Conservation (phyloP, 164 flowering plant genomes). For the Cinnamomum micranthum region DNA sequence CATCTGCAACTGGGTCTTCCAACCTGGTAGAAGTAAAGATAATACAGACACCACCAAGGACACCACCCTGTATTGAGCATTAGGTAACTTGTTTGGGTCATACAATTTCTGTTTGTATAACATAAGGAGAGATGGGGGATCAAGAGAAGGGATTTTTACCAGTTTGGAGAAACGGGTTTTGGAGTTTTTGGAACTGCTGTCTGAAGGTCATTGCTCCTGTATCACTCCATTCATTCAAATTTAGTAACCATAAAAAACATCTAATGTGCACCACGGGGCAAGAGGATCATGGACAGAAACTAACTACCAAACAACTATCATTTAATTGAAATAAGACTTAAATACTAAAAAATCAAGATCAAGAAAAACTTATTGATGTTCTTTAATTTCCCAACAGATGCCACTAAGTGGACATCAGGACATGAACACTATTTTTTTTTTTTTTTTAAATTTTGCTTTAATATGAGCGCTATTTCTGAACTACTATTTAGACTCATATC, state of each 20-base stretch:
- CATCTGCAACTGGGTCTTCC: background rate
- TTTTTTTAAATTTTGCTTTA: too few relatives aligned
- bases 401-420: too few relatives aligned
- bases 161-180: background rate
- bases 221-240: background rate
- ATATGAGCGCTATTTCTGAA: too few relatives aligned
- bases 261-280: background rate
- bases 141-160: background rate
- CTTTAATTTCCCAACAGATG: too few relatives aligned
- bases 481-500: too few relatives aligned
- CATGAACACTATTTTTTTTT: too few relatives aligned
- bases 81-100: background rate
- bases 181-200: background rate
- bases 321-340: too few relatives aligned
- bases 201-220: background rate
- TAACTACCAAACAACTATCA: too few relatives aligned
- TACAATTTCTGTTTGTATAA: background rate
- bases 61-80: background rate
- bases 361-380: too few relatives aligned
- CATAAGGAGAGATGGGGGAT: background rate
- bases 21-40: background rate
- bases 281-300: background rate
- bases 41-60: background rate
- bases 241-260: background rate
- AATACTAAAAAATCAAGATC: too few relatives aligned